Evolutionary conservation across 768 basidiomycete genomes (phyloP).

Genomic region (Mycena venus): DNA sequence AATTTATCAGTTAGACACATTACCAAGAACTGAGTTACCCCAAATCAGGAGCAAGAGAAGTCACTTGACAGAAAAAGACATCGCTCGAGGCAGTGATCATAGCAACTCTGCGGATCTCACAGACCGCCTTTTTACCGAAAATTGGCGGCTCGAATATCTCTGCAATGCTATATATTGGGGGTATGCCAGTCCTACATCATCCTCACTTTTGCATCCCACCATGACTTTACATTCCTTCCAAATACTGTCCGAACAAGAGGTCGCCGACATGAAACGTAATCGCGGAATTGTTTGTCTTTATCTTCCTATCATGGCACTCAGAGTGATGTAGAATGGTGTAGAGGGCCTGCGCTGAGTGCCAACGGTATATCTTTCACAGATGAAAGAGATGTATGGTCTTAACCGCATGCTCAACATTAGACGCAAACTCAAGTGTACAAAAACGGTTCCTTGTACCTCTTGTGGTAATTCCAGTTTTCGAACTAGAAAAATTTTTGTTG

Average conservation of each 20-base stretch:
- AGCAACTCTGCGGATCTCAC: too few relatives aligned
- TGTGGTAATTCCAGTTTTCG: neutral
- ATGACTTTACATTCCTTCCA: neutral
- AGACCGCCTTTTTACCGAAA: too few relatives aligned
- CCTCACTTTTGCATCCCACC: neutral
- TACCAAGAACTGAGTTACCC: too few relatives aligned
- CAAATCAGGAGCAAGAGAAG: too few relatives aligned
- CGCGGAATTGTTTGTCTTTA: neutral
- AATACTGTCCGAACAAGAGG: neutral
- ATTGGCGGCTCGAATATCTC: too few relatives aligned
- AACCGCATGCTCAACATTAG: neutral
- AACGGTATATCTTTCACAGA: neutral
- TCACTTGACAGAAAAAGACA: too few relatives aligned
- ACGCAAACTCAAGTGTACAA: slow-evolving; percentile 6
- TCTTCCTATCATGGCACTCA: too few relatives aligned
- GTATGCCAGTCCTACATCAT: too few relatives aligned
- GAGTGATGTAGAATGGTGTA: neutral
- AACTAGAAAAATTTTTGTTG: neutral
- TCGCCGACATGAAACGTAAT: neutral
- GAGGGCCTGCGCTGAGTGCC: slow-evolving; percentile 3
- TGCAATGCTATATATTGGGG: too few relatives aligned
- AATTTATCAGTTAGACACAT: too few relatives aligned
- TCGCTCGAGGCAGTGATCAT: too few relatives aligned
- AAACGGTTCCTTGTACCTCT: neutral
- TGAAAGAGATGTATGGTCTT: too few relatives aligned